These are phyloP conservation scores for Echinochloa phyllopogon DNA, from an alignment of 176 grass and related monocot species.

Conservation along the genomic window DNA sequence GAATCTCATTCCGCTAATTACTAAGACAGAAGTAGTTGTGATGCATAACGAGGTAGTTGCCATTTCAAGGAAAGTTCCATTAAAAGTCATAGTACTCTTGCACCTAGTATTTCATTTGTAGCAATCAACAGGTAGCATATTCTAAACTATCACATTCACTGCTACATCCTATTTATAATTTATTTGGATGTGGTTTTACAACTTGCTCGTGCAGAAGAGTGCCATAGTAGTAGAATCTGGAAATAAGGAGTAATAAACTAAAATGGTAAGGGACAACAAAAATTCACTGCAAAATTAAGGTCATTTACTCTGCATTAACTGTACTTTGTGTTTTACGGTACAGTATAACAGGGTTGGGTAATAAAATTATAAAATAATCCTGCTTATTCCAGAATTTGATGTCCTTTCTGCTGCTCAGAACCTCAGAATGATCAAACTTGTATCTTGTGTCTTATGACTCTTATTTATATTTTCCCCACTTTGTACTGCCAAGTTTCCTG, in stretches of 20 bases:
- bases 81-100: not conserved
- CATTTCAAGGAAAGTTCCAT: not conserved
- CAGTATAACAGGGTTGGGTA: not conserved
- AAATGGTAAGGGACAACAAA: not conserved
- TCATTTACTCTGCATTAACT: not conserved
- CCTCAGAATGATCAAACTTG: constrained; percentile 29
- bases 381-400: not conserved
- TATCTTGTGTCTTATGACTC: not conserved
- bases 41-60: not conserved
- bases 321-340: constrained; percentile 16
- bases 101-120: constrained; percentile 17
- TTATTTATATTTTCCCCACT: constrained; percentile 25
- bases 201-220: not conserved
- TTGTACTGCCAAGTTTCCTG: constrained; percentile 8
- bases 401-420: not conserved
- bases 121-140: not conserved
- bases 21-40: not conserved
- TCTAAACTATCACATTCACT: not conserved
- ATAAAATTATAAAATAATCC: constrained; percentile 32
- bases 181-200: constrained; percentile 1
- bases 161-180: constrained; percentile 10
- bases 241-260: not conserved
- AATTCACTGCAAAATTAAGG: not conserved
- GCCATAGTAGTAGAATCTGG: constrained; percentile 1
- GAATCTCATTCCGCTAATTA: not conserved